Conservation (phyloP, 2,329 filamentous ascomycete genomes). For the Pyrenophora seminiperda region DNA sequence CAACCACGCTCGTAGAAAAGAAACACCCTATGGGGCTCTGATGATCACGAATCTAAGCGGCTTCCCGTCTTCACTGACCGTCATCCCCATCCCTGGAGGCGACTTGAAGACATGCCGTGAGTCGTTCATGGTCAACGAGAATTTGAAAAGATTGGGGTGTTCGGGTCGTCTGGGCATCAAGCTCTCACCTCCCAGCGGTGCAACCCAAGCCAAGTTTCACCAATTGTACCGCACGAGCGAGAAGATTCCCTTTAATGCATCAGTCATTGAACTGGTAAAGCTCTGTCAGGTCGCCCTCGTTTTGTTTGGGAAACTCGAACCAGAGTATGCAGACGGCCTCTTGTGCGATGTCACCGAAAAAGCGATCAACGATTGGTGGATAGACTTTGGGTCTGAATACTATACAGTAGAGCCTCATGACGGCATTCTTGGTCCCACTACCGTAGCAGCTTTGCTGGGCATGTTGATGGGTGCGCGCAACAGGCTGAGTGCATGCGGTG, state of each 20-base stretch:
- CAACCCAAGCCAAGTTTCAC: conserved; percentile 87
- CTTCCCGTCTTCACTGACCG: conserved; percentile 88
- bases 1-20: conserved; percentile 81
- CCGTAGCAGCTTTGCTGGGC: conserved; percentile 84
- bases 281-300: conserved; percentile 88
- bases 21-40: conserved; percentile 79
- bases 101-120: conserved; percentile 80
- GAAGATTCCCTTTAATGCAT: conserved; percentile 74
- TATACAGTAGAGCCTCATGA: conserved; percentile 93
- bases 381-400: conserved; percentile 86
- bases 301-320: conserved; percentile 84
- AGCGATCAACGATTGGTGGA: conserved; percentile 94
- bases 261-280: conserved; percentile 87
- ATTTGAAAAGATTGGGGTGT: conserved; percentile 89
- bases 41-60: conserved; percentile 94
- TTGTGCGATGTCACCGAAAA: conserved; percentile 92
- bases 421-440: conserved; percentile 89
- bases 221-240: conserved; percentile 89
- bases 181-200: conserved; percentile 74
- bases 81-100: conserved; percentile 88
- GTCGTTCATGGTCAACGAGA: conserved; percentile 90
- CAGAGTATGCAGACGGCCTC: conserved; percentile 87
- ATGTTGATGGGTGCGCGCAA: conserved; percentile 90
- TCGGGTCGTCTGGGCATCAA: conserved; percentile 87
- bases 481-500: conserved; percentile 80